Evolutionary conservation across 768 basidiomycete genomes (phyloP), one percentile per base, ranked within the genome.

Genomic region (Dacryopinax spathularia): DNA sequence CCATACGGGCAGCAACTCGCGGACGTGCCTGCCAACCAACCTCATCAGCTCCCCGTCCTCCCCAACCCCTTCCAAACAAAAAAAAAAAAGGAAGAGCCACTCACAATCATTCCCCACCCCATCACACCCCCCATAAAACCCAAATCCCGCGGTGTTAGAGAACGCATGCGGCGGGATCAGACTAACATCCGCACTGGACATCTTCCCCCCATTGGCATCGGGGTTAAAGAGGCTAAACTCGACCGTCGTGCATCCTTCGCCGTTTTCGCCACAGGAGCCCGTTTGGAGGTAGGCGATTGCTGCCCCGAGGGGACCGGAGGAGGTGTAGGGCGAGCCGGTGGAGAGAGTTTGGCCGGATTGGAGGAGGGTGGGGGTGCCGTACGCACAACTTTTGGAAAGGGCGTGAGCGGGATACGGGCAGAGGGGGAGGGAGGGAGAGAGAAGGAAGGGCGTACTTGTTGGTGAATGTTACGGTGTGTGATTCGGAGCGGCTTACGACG

Each of bases 221-320:
- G 81, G 75, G 67, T 82, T 79, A 63, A 69, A 70, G 62, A 82
- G 72, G 10, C 78, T 80, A 71, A 73, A 76, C 70, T 82, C 81
- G 20, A 82, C 18, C 10, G 80, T 69, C 1, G 75, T 69, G 64
- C 82, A 82, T 2, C 72, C 63, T 69, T 82, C 81, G 34, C 80
- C 81, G 65, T 82, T 81, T 62, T 68, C 67, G 1, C 63, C 43
- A 63, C 81, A 82, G 5, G 43, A 16, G 37, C 79, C 81, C 79
- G 59, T n/a, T 5, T 56, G 13, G 20, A 56, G 48, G 18, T 68
- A 81, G 77, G 76, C 78, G 63, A 82, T 79, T 34, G 71, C 79
- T 33, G 76, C 69, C 10, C 63, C 69, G 25, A 72, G 71, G 2
- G 72, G 63, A 9, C 74, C 75, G 59, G 69, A 67, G 66, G 63